These are phyloP conservation scores for Metschnikowia koreensis DNA, from an alignment of 805 yeast species.

Conservation along the genomic window DNA sequence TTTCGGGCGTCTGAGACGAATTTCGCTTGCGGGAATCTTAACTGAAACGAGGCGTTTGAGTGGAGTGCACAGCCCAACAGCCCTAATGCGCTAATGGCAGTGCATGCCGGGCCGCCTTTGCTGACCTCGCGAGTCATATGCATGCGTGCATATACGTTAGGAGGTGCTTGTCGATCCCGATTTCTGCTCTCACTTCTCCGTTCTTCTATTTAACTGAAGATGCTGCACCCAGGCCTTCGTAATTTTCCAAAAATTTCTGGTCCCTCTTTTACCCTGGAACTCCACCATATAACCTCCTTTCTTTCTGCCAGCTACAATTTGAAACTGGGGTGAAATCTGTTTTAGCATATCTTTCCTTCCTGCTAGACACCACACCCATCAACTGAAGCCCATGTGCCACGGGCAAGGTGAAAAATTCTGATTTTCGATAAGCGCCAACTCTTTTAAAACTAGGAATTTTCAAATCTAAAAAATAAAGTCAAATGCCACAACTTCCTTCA, in stretches of 20 bases:
- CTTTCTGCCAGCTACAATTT: too few species aligned
- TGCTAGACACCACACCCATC: too few species aligned
- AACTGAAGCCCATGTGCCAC: too few species aligned
- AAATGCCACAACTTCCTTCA: slow-evolving; percentile 21
- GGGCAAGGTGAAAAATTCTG: too few species aligned
- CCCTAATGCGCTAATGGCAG: slow-evolving; percentile 8
- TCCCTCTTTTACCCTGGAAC: not conserved
- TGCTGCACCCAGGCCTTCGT: not conserved
- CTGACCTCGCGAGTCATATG: slow-evolving; percentile 5
- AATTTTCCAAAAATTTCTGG: not conserved
- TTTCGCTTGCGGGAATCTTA: not conserved
- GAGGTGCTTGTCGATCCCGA: slow-evolving; percentile 13
- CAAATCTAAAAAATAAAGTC: too few species aligned
- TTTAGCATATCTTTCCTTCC: too few species aligned
- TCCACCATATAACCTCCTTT: too few species aligned
- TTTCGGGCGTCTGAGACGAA: too few species aligned
- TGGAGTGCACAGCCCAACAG: slow-evolving; percentile 10
- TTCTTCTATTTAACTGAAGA: slow-evolving; percentile 3
- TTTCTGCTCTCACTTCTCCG: slow-evolving; percentile 2
- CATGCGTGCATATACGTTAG: slow-evolving; percentile 8
- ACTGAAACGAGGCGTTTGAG: slow-evolving; percentile 7
- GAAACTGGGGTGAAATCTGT: too few species aligned
- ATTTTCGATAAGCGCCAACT: too few species aligned
- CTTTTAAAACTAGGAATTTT: too few species aligned
- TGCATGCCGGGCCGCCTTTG: slow-evolving; percentile 5